Evolutionary conservation across 305 asterid species (phyloP).

Genomic region (Salvia sclarea): DNA sequence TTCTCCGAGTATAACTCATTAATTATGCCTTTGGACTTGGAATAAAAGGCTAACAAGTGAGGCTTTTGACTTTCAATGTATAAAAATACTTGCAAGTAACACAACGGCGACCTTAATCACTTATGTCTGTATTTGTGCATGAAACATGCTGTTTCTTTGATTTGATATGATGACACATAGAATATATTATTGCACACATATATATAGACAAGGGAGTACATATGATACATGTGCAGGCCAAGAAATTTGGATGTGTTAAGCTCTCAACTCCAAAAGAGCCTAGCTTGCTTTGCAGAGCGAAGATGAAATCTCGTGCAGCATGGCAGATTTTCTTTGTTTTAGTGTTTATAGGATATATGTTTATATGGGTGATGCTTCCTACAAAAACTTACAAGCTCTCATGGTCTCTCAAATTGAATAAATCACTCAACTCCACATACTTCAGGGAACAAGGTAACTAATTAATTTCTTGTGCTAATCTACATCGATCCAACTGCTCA

Average conservation of each 20-base stretch:
- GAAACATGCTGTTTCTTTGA: conserved; percentile 37
- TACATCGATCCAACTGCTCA: neutral
- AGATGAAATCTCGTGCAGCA: conserved; percentile 37
- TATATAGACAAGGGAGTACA: neutral
- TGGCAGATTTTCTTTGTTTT: conserved; percentile 46
- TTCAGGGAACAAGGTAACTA: conserved; percentile 60
- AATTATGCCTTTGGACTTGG: neutral
- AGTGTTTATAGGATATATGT: conserved; percentile 50
- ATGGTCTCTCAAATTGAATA: conserved; percentile 46
- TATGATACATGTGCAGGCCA: neutral
- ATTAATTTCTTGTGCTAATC: neutral
- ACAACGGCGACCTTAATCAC: too few species aligned
- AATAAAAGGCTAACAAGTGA: conserved; percentile 4
- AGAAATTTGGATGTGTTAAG: too few species aligned
- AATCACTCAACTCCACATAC: conserved; percentile 54
- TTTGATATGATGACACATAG: too few species aligned
- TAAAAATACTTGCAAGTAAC: too few species aligned
- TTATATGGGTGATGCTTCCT: conserved; percentile 60
- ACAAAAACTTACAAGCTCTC: conserved; percentile 43
- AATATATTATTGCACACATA: neutral
- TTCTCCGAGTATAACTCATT: neutral
- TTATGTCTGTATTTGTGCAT: conserved; percentile 39
- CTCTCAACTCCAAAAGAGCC: too few species aligned
- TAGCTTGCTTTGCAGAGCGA: neutral
- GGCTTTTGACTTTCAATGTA: conserved; percentile 11